Base-by-base conservation (phyloP, 345 rosid species). In the Eucalyptus caleyi region DNA sequence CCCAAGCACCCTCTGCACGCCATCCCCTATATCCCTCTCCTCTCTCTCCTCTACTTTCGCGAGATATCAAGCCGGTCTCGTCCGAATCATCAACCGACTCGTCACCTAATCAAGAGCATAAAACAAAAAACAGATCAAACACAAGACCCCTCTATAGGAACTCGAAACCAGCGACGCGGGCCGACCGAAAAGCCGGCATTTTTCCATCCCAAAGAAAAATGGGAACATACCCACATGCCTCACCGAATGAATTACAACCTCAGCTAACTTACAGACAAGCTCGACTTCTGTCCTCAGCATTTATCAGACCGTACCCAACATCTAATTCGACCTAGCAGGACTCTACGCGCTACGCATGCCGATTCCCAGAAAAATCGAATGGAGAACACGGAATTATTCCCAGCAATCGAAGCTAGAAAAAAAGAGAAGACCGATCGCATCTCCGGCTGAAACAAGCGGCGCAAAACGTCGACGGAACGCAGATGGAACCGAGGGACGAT, bases 1-100 rank as follows among this genome's bases (percentile, higher is more conserved):
- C 93, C 98, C 88, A 95, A 93, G 93, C 89, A 98, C 77, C 98
- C 97, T 92, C 93, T 95, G 92, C 97, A 96, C 87, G 98, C 96
- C 99, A 98, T 98, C 88, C 87, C 67, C 37, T 42, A 42, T 24
- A 23, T 65, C 62, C 87, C 86, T 81, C 24, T 72, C 45, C 90
- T 87, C 88, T 88, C 89, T 45, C 59, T 53, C 26, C 59, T 53
- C 10, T 53, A 53, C 59, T 26, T 37, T n/a, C 62, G 86, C 53
- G 59, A 89, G 86, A 50, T 15, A 53, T 89, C 86, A 65, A 88
- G 49, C 69, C 37, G 89, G 82, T 89, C 53, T 23, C 90, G 56
- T 87, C 91, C 89, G 90, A 67, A 91, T 90, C 94, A 94, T 91
- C 93, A 91, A 90, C 86, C 67, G 8, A 2, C 60, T 60, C 54